A percentile compares a stretch with the other conserved stretches of the same genome.
Evolutionary conservation across 306 rosid species (phyloP).

Genomic region (Castanea sativa): DNA sequence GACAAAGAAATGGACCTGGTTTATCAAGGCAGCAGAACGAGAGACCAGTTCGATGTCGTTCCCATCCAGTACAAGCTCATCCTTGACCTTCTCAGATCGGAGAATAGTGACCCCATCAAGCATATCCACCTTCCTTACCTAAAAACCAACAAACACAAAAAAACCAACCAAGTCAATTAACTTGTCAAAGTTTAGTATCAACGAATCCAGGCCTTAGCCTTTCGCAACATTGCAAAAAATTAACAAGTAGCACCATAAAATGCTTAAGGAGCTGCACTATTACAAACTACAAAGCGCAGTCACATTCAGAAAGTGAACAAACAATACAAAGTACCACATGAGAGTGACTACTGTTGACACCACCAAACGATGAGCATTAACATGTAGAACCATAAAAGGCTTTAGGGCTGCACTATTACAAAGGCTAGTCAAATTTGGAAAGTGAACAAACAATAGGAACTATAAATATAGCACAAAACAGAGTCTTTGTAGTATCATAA

Average conservation of each 20-base stretch:
- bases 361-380: too few species aligned
- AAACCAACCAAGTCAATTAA: not conserved
- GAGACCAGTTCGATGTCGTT: constrained; percentile 83
- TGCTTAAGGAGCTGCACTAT: too few species aligned
- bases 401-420: too few species aligned
- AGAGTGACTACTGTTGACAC: too few species aligned
- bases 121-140: constrained; percentile 89
- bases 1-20: constrained; percentile 42
- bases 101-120: constrained; percentile 60
- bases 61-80: constrained; percentile 71
- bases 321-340: too few species aligned
- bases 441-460: too few species aligned
- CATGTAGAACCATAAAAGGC: too few species aligned
- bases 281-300: too few species aligned
- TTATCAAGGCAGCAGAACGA: constrained; percentile 67
- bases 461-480: too few species aligned
- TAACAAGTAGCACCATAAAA: not conserved
- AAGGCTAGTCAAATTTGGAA: too few species aligned
- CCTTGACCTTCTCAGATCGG: constrained; percentile 83
- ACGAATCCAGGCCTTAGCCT: not conserved
- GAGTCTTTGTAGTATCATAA: too few species aligned
- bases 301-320: too few species aligned
- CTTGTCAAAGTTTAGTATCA: not conserved
- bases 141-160: constrained; percentile 2
- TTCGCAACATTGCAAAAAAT: not conserved